These are phyloP conservation scores for Puccinia hordei DNA, from an alignment of 1,284 basidiomycete genomes.

Conservation along the genomic window DNA sequence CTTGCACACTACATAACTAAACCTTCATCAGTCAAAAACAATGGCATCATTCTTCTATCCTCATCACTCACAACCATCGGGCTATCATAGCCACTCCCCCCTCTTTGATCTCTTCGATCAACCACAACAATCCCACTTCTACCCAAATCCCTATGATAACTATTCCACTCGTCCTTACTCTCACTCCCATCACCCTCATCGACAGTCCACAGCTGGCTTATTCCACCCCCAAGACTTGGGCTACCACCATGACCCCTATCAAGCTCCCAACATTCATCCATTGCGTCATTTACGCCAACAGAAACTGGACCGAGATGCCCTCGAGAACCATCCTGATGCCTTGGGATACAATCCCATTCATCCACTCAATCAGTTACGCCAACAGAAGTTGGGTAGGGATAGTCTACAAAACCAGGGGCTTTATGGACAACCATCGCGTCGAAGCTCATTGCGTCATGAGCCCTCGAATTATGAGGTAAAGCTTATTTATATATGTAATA, in stretches of 20 bases:
- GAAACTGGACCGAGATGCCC: not conserved
- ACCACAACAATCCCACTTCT: not conserved
- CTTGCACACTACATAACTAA: not conserved
- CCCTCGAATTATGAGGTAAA: conserved; percentile 2
- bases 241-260: not conserved
- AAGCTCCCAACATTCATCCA: not conserved
- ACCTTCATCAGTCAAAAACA: not conserved
- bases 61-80: not conserved
- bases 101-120: conserved; percentile 10
- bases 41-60: conserved; percentile 27
- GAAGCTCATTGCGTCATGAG: not conserved
- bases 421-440: not conserved
- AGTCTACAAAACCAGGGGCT: not conserved
- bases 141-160: not conserved
- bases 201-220: not conserved
- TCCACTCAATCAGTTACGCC: conserved; percentile 18
- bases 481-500: not conserved
- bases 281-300: not conserved
- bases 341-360: not conserved
- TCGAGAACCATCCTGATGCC: not conserved
- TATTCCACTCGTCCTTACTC: not conserved
- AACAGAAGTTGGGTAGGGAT: not conserved
- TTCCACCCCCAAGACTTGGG: not conserved
- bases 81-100: not conserved
- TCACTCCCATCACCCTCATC: conserved; percentile 6